phyloP scores from a whole-genome alignment of 768 basidiomycete genomes.

The Crucibulum laeve region DNA sequence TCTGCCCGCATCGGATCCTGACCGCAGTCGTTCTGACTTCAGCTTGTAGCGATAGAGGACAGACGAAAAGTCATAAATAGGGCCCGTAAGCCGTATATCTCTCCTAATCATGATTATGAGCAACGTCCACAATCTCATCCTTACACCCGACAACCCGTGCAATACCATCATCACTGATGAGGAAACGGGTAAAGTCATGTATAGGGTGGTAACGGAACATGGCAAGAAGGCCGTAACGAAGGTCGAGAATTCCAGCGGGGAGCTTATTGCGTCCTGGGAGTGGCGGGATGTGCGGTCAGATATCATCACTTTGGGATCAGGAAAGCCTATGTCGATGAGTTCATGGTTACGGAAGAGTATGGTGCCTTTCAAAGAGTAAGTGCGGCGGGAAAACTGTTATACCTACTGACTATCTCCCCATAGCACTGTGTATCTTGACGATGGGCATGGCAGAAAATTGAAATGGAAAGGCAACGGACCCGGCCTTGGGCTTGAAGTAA shows the following conservation, averaged over 20 bases:
- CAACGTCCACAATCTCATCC: slow-evolving; percentile 20
- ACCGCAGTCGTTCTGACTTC: too few species aligned
- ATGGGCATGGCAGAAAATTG: slow-evolving; percentile 25
- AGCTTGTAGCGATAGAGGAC: too few species aligned
- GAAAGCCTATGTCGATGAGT: slow-evolving; percentile 21
- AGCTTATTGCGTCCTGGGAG: slow-evolving; percentile 29
- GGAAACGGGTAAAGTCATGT: slow-evolving; percentile 26
- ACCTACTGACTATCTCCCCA: neutral
- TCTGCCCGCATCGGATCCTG: too few species aligned
- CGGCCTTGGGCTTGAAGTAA: slow-evolving; percentile 29
- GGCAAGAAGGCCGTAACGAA: slow-evolving; percentile 24
- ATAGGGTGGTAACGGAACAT: slow-evolving; percentile 30
- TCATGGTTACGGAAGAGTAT: slow-evolving; percentile 37
- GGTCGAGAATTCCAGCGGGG: slow-evolving; percentile 25
- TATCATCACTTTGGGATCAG: slow-evolving; percentile 28
- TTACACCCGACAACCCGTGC: slow-evolving; percentile 36
- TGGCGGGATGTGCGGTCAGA: slow-evolving; percentile 35
- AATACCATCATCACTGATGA: slow-evolving; percentile 31
- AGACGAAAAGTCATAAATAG: too few species aligned
- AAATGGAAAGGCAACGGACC: slow-evolving; percentile 38
- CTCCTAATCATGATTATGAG: slow-evolving; percentile 8
- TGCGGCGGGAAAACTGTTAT: slow-evolving; percentile 1
- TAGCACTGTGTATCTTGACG: slow-evolving; percentile 33
- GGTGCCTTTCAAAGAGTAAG: slow-evolving; percentile 36
- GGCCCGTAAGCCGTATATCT: neutral